A percentile compares a stretch with the other conserved stretches of the same genome.
phyloP scores from a whole-genome alignment of 352 stramenopile genomes.

The Pythium phragmitis region DNA sequence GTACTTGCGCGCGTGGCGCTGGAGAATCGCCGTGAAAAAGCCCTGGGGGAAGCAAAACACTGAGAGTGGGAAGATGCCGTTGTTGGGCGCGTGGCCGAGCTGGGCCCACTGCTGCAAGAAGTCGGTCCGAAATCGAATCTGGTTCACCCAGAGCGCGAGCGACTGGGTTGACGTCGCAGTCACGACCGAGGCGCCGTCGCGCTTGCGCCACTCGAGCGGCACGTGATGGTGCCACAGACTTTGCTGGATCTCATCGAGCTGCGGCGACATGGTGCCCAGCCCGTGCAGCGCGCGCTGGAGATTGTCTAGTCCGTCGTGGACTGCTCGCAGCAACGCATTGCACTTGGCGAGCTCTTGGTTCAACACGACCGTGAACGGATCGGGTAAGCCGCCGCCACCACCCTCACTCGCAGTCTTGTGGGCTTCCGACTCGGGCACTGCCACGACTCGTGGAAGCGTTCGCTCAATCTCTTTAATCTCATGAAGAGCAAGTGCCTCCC shows the following conservation, averaged over 20 bases:
- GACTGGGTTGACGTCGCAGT: constrained; percentile 35
- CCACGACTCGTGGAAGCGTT: constrained; percentile 15
- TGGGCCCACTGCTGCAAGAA: constrained; percentile 60
- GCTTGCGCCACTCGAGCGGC: constrained; percentile 51
- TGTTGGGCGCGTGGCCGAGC: constrained; percentile 21
- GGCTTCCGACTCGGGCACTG: neutral
- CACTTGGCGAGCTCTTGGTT: constrained; percentile 63
- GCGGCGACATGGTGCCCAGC: constrained; percentile 50
- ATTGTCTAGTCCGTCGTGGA: constrained; percentile 40
- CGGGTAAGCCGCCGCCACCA: constrained; percentile 10
- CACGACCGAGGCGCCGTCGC: constrained; percentile 33
- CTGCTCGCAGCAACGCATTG: constrained; percentile 41
- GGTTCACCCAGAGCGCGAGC: constrained; percentile 53
- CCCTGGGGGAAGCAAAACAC: constrained; percentile 76
- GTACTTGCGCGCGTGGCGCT: constrained; percentile 71
- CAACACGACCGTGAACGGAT: constrained; percentile 65
- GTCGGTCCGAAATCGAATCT: constrained; percentile 50
- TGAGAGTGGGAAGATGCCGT: constrained; percentile 52
- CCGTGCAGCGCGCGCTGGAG: constrained; percentile 63
- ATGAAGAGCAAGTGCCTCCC: constrained; percentile 16
- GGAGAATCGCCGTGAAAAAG: constrained; percentile 75
- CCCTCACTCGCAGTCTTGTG: neutral
- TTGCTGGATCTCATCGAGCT: constrained; percentile 51
- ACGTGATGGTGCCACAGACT: constrained; percentile 54
- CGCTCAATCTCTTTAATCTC: constrained; percentile 25